These are phyloP conservation scores for Rusavskia elegans DNA, from an alignment of 495 filamentous ascomycete genomes.

Conservation along the genomic window DNA sequence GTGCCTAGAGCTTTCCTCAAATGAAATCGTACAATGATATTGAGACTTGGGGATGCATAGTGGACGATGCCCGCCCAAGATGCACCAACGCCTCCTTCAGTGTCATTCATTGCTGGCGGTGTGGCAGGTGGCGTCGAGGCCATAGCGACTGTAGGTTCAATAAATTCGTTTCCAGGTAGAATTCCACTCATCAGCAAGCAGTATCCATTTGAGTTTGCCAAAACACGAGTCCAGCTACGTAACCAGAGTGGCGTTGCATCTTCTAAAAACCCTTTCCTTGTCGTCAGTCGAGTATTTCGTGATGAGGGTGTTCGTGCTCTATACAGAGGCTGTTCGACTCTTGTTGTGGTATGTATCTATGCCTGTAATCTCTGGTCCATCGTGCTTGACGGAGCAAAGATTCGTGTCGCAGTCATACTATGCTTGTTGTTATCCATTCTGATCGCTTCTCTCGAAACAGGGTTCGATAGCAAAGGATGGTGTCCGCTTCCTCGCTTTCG, in stretches of 20 bases:
- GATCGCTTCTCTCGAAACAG: conserved; percentile 1
- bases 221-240: conserved; percentile 46
- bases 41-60: no score
- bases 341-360: conserved; percentile 34
- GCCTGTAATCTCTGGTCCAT: no score
- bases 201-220: conserved; percentile 57
- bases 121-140: conserved; percentile 40
- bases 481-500: conserved; percentile 49
- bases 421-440: not conserved
- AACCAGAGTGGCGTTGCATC: conserved; percentile 24
- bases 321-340: conserved; percentile 47
- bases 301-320: conserved; percentile 41
- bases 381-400: no score
- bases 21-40: no score
- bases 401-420: no score
- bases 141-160: conserved; percentile 26
- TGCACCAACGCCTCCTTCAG: conserved; percentile 20
- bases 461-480: conserved; percentile 51
- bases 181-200: conserved; percentile 5
- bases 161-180: no score
- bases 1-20: no score
- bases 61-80: conserved; percentile 1
- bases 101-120: conserved; percentile 37
- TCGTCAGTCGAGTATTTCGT: conserved; percentile 30
- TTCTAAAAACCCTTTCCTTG: conserved; percentile 35